Evolutionary conservation across 169 alveolate species (phyloP).

Genomic region (Eimeria acervulina): DNA sequence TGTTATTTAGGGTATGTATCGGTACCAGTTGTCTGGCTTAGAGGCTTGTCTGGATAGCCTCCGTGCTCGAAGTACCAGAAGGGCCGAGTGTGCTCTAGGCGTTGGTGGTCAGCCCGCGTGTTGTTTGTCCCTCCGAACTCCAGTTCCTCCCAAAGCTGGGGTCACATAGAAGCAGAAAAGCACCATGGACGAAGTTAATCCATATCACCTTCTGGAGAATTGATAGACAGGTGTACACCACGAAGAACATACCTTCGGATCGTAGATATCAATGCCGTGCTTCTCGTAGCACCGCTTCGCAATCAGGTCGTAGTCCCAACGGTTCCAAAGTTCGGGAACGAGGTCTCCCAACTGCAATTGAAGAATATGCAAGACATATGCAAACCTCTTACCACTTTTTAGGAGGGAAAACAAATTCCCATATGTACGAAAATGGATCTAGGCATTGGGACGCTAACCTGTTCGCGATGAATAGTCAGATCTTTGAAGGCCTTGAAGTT

Average conservation of each 20-base stretch:
- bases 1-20: not conserved
- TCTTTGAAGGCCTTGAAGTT: slow-evolving; percentile 69
- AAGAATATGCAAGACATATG: not conserved
- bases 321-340: slow-evolving; percentile 72
- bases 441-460: not conserved
- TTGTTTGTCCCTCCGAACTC: slow-evolving; percentile 22
- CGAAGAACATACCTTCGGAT: slow-evolving; percentile 54
- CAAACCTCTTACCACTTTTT: not conserved
- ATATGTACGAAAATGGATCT: not conserved
- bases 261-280: slow-evolving; percentile 82
- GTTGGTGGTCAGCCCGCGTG: slow-evolving; percentile 37
- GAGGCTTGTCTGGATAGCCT: slow-evolving; percentile 47
- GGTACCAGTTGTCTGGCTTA: slow-evolving; percentile 37
- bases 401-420: no score
- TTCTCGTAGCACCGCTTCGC: slow-evolving; percentile 69
- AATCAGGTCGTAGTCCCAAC: slow-evolving; percentile 80
- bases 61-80: slow-evolving; percentile 69
- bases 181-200: not conserved
- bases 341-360: slow-evolving; percentile 68
- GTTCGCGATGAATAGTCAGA: slow-evolving; percentile 55
- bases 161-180: not conserved
- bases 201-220: no score
- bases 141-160: slow-evolving; percentile 45
- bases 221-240: no score
- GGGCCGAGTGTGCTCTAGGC: not conserved